A percentile compares a stretch with the other conserved stretches of the same genome.
Conservation (phyloP, 441 rosid species). For the Omphalea diandra region DNA sequence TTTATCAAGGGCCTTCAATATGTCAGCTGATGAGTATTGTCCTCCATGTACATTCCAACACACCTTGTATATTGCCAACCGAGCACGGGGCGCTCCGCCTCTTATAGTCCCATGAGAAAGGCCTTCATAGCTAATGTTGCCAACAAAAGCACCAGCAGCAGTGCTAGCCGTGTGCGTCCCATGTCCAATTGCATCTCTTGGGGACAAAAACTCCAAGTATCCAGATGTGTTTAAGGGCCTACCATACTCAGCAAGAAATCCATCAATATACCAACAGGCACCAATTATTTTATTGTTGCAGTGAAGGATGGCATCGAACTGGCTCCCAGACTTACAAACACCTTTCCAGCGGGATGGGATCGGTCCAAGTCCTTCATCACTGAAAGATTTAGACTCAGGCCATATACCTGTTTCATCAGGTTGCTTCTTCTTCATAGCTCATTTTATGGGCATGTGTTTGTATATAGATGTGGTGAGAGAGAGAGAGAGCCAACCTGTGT, state of each 20-base stretch:
- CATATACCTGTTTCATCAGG: constrained; percentile 45
- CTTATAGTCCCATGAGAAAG: constrained; percentile 49
- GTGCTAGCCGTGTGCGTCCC: constrained; percentile 70
- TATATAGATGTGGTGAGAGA: neutral
- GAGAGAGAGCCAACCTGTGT: constrained; percentile 43
- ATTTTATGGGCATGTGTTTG: neutral
- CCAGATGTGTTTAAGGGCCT: constrained; percentile 37
- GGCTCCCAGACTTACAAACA: constrained; percentile 42
- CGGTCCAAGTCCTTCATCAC: constrained; percentile 50
- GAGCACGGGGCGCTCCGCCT: constrained; percentile 67
- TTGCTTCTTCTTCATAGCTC: constrained; percentile 1
- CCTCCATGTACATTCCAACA: constrained; percentile 52
- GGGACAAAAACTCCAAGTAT: constrained; percentile 47
- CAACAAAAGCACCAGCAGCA: constrained; percentile 55
- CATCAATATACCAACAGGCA: constrained; percentile 54
- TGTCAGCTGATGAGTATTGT: constrained; percentile 51
- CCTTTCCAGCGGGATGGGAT: constrained; percentile 67
- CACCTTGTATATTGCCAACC: constrained; percentile 63
- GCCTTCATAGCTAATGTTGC: constrained; percentile 45
- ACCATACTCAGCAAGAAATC: constrained; percentile 40
- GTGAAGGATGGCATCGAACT: constrained; percentile 31
- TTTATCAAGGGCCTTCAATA: constrained; percentile 68
- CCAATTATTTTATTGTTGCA: constrained; percentile 60
- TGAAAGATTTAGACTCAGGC: constrained; percentile 63
- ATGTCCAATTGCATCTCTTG: constrained; percentile 57